These are phyloP conservation scores for Rhynchospora tenuis DNA, from an alignment of 176 grass and related monocot genomes.

Conservation along the genomic window DNA sequence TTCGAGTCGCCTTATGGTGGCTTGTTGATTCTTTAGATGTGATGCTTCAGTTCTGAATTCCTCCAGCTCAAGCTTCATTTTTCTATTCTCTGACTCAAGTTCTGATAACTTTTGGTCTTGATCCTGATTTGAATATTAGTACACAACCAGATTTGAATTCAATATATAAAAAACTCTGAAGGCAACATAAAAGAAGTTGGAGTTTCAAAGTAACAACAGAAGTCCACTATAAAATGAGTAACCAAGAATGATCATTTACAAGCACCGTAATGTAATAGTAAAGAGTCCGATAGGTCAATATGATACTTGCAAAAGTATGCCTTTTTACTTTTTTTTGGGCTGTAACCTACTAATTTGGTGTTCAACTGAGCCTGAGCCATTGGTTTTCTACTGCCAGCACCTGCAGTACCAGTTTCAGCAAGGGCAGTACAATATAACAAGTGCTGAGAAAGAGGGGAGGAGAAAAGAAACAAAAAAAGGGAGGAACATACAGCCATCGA, in stretches of 20 bases:
- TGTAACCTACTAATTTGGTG: neutral
- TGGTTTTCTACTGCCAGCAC: neutral
- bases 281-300: neutral
- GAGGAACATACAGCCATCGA: conserved; percentile 77
- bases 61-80: conserved; percentile 99
- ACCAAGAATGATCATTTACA: neutral
- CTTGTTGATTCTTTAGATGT: conserved; percentile 96
- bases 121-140: conserved; percentile 39
- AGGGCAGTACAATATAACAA: neutral
- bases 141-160: neutral
- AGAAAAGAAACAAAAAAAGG: neutral
- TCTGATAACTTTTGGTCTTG: conserved; percentile 97
- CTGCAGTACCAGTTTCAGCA: neutral
- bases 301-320: neutral
- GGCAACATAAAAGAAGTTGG: neutral
- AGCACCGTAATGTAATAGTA: neutral
- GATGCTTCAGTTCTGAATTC: conserved; percentile 88
- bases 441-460: neutral
- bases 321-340: neutral
- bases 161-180: conserved; percentile 8
- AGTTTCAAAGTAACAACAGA: neutral
- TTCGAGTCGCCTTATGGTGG: conserved; percentile 94
- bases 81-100: conserved; percentile 91
- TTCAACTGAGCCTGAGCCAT: neutral
- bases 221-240: neutral